Evolutionary conservation across 352 stramenopile species (phyloP), one percentile per base, ranked within the genome.

Genomic region (Globisporangium apiculatum): DNA sequence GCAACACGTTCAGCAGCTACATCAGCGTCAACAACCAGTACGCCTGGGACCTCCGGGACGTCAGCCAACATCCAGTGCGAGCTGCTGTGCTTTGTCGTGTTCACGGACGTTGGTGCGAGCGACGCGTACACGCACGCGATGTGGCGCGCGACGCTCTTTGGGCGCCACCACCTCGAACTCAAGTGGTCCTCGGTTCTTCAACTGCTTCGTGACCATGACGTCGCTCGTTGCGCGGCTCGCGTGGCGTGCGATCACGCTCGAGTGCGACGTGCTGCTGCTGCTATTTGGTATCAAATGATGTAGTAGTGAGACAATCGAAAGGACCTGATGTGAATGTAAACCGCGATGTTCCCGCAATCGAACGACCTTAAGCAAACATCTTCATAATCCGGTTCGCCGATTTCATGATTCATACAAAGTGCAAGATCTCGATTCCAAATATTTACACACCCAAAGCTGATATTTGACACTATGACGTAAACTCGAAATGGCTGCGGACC

Each of bases 211-310:
- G 6, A 69, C 60, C 0, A 49, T 66, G 6, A 47, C 53, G 2
- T 41, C 66, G 8, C 63, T 70, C 57, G 17, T 47, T 12, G 6
- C 61, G 48, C 69, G 66, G 9, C 47, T 73, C 12, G 40, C 69
- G 5, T 69, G 57, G 38, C 63, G 62, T n/a, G 48, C 64, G 3
- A 31, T 47, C 1, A 58, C 40, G 31, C 49, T 58, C 9, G 37
- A 17, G 24, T 37, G 40, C n/a, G 36, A 64, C 1, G 69, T 67
- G 31, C 54, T 76, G 7, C 11, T 76, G 10, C 35, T 67, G 17
- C 48, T 73, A n/a, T n/a, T n/a, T n/a, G n/a, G n/a, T n/a, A n/a
- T n/a, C n/a, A n/a, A n/a, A n/a, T n/a, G n/a, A n/a, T n/a, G n/a
- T n/a, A n/a, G n/a, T n/a, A n/a, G n/a, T n/a, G n/a, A n/a, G n/a